Base-by-base conservation (phyloP, 2,329 filamentous ascomycete species). In the Fusarium sp. region DNA sequence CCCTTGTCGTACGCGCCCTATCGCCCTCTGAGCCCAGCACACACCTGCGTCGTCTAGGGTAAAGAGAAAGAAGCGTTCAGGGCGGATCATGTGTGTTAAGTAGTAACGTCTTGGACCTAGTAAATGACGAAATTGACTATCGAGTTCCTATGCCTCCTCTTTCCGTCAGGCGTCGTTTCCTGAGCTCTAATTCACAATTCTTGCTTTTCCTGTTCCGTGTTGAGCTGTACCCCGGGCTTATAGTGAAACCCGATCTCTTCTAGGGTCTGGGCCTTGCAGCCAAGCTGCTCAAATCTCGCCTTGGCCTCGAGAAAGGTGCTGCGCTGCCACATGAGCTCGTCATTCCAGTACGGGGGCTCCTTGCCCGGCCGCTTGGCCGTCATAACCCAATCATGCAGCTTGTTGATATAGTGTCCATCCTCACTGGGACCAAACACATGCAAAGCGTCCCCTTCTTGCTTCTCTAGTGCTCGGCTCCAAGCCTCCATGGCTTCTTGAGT, bases 241-340 rank as follows among this genome's bases (percentile, higher is more conserved):
- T 86, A 93, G 55, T 83, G 77, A 73, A 92, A 92, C 0, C 93
- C 94, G 31, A 97, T 82, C 70, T 97, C 91, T 67, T 88, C 85
- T 22, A 97, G 77, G 5, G 84, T 89, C 75, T 80, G 90, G 11
- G 94, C 89, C 8, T 79, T 82, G 36, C 89, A 85, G 0, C 93
- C 94, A 38, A 82, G 81, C 65, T 86, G 83, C 60, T 91, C 86
- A 76, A 96, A 98, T 31, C 85, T 87, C 71, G 89, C 85, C 78
- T 93, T 92, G 36, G 94, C 92, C 14, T 89, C 84, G 1, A 87
- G 84, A 71, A 92, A 92, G 5, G 89, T 84, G 59, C 86, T 84
- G 19, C 94, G 85, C 74, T 91, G 85, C 93, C 93, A 97, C 53
- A 89, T 87, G 71, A 91, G 82, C 78, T 89, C 87, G 46, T 89